Base-by-base conservation (phyloP, 2,329 filamentous ascomycete genomes). In the Colletotrichum lini region DNA sequence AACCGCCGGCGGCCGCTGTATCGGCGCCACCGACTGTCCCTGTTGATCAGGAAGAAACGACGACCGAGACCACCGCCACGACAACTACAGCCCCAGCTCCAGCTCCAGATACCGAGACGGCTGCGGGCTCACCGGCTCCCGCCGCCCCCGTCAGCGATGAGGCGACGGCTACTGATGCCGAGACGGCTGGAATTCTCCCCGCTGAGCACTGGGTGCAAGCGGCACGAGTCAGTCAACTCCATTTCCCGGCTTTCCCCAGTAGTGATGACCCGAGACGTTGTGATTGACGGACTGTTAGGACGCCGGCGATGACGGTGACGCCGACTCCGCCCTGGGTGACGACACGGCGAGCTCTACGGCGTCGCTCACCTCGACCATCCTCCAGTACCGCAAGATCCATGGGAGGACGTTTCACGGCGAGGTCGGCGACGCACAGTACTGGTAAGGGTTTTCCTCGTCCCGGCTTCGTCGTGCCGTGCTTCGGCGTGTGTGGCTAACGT, bases 361-460 rank as follows among this genome's bases (percentile, higher is more conserved):
- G 5, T 81, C 79, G 1, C 70, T 80, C 18, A 75, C 74, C 0
- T 79, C 78, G 16, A 76, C 74, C 30, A 79, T 80, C 38, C 73
- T 80, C 1, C 60, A 76, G 2, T 80, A 81, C 68, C 75, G 79
- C 10, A 78, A 74, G 4, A 72, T 80, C 38, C 70, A 79, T 9
- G 79, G 79, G 1, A 74, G 79, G n/a, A 79, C 78, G 1, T 80
- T 77, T 38, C 79, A 80, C 61, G 75, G 73, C 57, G 77, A 78
- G 4, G 56, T 75, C 8, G 78, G 76, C 18, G 77, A 75, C 47
- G 73, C 76, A 23, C 71, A 75, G 50, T 80, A 80, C 62, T 80
- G 79, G 78, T 70, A 61, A 26, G 42, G 10, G 21, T 5, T 12
- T 15, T n/a, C 6, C 2, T 21, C 45, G 0, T 35, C 18, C 15